A percentile compares a stretch with the other conserved stretches of the same genome.
phyloP scores from a whole-genome alignment of 306 rosid species.

The Begonia loranthoides region DNA sequence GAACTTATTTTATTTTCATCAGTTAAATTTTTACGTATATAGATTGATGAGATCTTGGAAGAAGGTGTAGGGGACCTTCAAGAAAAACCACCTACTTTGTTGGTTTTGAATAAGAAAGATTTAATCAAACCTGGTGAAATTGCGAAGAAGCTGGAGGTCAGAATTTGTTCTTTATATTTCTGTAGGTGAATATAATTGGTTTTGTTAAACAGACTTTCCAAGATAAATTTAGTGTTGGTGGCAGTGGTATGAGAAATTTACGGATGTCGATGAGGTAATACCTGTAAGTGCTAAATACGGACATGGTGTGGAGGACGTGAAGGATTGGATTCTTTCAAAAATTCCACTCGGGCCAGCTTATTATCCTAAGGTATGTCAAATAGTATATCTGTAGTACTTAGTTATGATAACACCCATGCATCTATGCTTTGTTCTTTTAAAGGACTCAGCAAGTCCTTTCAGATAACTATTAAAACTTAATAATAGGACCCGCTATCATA shows the following conservation, averaged over 20 bases:
- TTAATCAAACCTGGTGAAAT: slow-evolving; percentile 93
- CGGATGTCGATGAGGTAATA: slow-evolving; percentile 79
- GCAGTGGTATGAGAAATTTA: slow-evolving; percentile 91
- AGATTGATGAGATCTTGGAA: slow-evolving; percentile 89
- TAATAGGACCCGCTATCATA: too few relatives aligned
- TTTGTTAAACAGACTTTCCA: slow-evolving; percentile 4
- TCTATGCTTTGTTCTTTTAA: not conserved
- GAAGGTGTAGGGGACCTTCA: slow-evolving; percentile 55
- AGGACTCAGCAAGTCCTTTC: too few relatives aligned
- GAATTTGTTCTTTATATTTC: slow-evolving; percentile 22
- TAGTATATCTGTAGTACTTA: not conserved
- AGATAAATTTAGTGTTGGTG: slow-evolving; percentile 16
- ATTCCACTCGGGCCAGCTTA: slow-evolving; percentile 86
- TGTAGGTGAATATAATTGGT: slow-evolving; percentile 12
- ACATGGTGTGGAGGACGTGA: slow-evolving; percentile 84
- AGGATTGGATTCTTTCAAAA: slow-evolving; percentile 87
- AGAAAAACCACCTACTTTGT: slow-evolving; percentile 52
- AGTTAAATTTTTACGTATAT: slow-evolving; percentile 10
- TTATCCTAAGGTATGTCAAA: slow-evolving; percentile 65
- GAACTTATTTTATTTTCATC: slow-evolving; percentile 11
- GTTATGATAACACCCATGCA: not conserved
- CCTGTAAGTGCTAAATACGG: slow-evolving; percentile 98
- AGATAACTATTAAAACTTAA: too few relatives aligned
- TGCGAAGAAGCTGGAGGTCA: slow-evolving; percentile 91
- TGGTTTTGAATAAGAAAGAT: slow-evolving; percentile 89